Evolutionary conservation across 306 rosid genomes (phyloP).

Genomic region (Glycine tomentella): DNA sequence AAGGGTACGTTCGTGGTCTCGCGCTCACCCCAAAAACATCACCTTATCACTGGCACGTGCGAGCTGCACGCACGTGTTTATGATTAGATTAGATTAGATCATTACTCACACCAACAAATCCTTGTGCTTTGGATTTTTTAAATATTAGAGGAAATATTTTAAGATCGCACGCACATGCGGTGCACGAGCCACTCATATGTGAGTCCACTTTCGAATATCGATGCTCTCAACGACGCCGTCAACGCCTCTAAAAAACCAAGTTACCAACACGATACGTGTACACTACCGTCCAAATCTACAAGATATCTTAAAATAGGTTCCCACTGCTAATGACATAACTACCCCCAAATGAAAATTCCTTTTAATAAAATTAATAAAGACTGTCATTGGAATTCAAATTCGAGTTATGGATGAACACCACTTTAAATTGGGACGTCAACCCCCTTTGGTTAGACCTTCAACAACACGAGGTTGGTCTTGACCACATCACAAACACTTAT

Average conservation of each 20-base stretch:
- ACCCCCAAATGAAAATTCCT: neutral
- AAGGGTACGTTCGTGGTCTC: constrained; percentile 39
- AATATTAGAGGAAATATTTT: constrained; percentile 9
- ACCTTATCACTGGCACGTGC: constrained; percentile 42
- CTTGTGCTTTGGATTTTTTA: constrained; percentile 16
- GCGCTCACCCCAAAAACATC: constrained; percentile 49
- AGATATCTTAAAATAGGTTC: neutral
- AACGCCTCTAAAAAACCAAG: constrained; percentile 1
- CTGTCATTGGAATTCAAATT: neutral
- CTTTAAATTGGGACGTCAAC: neutral
- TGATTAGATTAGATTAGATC: constrained; percentile 27
- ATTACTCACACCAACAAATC: constrained; percentile 23
- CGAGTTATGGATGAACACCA: neutral
- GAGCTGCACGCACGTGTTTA: constrained; percentile 34
- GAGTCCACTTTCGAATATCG: constrained; percentile 38
- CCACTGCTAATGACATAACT: neutral
- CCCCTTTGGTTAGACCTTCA: too few species aligned
- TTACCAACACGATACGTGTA: neutral
- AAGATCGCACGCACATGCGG: constrained; percentile 52
- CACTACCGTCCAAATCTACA: constrained; percentile 8
- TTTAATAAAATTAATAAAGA: neutral
- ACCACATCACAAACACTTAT: neutral
- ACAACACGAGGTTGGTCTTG: neutral
- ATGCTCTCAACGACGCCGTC: constrained; percentile 43
- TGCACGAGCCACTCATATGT: constrained; percentile 46